Percentiles rank a stretch among this genome's conserved stretches.
Conservation (phyloP, 2,329 filamentous ascomycete species). For the Beauveria sp. region DNA sequence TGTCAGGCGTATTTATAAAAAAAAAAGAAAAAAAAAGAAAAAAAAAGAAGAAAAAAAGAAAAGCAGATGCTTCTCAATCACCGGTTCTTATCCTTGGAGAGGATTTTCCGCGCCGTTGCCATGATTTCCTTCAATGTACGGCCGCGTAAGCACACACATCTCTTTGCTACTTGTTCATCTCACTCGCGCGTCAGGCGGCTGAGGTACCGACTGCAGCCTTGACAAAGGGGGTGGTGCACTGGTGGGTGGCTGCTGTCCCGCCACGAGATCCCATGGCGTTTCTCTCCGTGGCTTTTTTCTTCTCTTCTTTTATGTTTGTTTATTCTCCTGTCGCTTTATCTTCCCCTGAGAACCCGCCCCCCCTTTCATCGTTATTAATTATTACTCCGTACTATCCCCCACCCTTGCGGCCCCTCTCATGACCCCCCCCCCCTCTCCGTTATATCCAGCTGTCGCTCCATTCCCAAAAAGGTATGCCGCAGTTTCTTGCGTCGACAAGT, state of each 20-base stretch:
- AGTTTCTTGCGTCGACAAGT: slow-evolving; percentile 1
- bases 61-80: background rate
- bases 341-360: background rate
- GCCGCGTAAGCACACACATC: background rate
- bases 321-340: background rate
- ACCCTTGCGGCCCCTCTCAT: background rate
- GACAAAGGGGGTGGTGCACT: background rate
- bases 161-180: background rate
- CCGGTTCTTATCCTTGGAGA: background rate
- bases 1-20: too few relatives aligned
- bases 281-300: background rate
- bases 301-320: too few relatives aligned
- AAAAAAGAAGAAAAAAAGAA: too few relatives aligned
- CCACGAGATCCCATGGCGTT: slow-evolving; percentile 3
- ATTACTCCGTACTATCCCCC: background rate
- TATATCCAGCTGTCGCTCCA: background rate
- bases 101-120: background rate
- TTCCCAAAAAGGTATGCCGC: slow-evolving; percentile 3
- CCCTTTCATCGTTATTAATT: background rate
- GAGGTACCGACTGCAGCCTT: background rate
- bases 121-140: background rate
- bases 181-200: background rate
- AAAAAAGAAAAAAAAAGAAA: too few relatives aligned
- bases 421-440: background rate
- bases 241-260: background rate